Conservation (phyloP, 2,329 filamentous ascomycete genomes). For the Aphanocladium album region DNA sequence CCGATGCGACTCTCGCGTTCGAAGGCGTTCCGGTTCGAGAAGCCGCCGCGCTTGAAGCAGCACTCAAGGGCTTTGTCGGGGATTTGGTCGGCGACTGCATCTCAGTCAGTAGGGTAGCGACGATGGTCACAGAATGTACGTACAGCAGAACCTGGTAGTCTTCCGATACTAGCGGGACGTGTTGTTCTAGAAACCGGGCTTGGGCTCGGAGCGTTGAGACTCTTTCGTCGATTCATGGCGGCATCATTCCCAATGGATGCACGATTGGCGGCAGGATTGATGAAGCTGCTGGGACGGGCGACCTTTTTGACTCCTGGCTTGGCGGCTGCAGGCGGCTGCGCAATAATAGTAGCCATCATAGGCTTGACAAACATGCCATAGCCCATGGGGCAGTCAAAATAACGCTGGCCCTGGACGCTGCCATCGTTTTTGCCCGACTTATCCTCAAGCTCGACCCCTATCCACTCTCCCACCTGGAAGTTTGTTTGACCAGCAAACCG, state of each 20-base stretch:
- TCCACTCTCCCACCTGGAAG: conserved; percentile 80
- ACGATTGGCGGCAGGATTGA: conserved; percentile 35
- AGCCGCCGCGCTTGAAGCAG: conserved; percentile 51
- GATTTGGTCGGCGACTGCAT: conserved; percentile 70
- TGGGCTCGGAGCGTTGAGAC: conserved; percentile 66
- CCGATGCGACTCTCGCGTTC: conserved; percentile 42
- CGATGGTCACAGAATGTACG: background rate
- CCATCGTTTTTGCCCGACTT: conserved; percentile 90
- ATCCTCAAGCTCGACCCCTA: conserved; percentile 83
- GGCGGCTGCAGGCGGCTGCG: conserved; percentile 37
- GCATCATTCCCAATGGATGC: conserved; percentile 44
- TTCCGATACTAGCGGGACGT: conserved; percentile 51
- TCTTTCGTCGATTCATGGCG: conserved; percentile 57
- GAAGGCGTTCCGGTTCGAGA: conserved; percentile 64
- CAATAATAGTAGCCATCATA: conserved; percentile 57
- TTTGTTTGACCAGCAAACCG: conserved; percentile 75
- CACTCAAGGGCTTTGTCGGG: conserved; percentile 66
- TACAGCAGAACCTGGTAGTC: conserved; percentile 33
- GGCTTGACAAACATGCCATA: conserved; percentile 81
- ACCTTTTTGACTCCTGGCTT: conserved; percentile 36
- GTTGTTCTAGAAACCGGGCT: conserved; percentile 59
- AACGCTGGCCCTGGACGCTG: conserved; percentile 77
- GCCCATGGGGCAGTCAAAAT: conserved; percentile 78
- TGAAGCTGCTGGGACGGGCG: conserved; percentile 50
- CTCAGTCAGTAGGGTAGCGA: conserved; percentile 4